Conservation (phyloP, 2,329 filamentous ascomycete genomes). For the Alternaria sp. region DNA sequence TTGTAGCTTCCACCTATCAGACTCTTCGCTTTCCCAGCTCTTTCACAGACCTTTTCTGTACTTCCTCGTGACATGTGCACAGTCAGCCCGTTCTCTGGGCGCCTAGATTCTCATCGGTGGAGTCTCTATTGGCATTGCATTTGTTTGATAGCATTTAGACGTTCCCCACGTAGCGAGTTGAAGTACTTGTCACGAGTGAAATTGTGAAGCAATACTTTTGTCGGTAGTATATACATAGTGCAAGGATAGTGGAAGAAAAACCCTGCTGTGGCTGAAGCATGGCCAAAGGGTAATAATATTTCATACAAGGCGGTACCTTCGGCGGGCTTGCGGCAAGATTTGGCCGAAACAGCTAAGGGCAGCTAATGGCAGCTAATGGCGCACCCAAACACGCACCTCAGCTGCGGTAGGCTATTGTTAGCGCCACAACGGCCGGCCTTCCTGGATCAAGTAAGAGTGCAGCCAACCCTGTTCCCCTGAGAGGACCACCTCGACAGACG, state of each 20-base stretch:
- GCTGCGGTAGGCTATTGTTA: slow-evolving; percentile 18
- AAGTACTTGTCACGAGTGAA: background rate
- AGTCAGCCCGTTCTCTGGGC: background rate
- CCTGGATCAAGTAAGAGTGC: slow-evolving; percentile 10
- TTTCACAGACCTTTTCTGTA: background rate
- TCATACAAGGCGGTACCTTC: background rate
- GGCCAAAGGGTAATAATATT: slow-evolving; percentile 2
- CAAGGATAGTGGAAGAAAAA: background rate
- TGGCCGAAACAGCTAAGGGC: background rate
- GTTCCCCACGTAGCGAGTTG: background rate
- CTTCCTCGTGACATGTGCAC: background rate
- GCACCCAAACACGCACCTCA: slow-evolving; percentile 1
- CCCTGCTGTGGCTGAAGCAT: slow-evolving; percentile 21
- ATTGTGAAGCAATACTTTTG: background rate
- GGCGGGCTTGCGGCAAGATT: background rate
- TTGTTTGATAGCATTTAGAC: background rate
- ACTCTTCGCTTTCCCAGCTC: background rate
- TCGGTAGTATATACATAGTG: background rate
- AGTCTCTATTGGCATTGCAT: background rate
- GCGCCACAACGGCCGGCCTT: slow-evolving; percentile 13
- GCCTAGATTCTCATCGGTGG: background rate
- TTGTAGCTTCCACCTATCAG: background rate
- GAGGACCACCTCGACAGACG: slow-evolving; percentile 14
- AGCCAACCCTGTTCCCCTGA: slow-evolving; percentile 21
- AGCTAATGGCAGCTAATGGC: background rate